phyloP scores from a whole-genome alignment of 208 protist species.

The Leishmania turanica region DNA sequence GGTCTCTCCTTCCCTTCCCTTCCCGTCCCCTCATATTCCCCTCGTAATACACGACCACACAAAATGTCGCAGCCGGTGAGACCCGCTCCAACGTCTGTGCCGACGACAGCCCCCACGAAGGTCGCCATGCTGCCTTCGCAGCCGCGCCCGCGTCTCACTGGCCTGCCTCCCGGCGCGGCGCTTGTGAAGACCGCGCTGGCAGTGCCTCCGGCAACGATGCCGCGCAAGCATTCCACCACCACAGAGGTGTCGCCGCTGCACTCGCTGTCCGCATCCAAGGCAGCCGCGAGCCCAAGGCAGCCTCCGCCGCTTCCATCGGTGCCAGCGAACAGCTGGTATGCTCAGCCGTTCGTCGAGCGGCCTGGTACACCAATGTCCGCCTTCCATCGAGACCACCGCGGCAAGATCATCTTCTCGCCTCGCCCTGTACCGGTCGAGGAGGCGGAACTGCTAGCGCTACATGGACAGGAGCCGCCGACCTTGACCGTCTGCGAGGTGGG shows the following conservation, averaged over 20 bases:
- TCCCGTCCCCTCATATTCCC: not conserved
- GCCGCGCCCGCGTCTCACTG: not conserved
- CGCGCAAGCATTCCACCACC: conserved; percentile 1
- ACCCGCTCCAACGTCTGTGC: not conserved
- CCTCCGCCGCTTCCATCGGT: conserved; percentile 35
- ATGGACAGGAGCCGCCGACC: conserved; percentile 33
- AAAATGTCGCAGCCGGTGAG: not conserved
- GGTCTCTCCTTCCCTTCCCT: not conserved
- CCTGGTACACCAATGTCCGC: conserved; percentile 40
- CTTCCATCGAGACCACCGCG: conserved; percentile 57
- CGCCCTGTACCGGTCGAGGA: conserved; percentile 39
- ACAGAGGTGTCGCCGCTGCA: not conserved
- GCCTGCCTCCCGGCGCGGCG: conserved; percentile 7
- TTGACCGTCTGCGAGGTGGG: conserved; percentile 49
- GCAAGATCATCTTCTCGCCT: conserved; percentile 62
- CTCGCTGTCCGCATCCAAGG: not conserved
- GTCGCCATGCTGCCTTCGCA: not conserved
- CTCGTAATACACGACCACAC: not conserved
- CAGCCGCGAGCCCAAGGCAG: not conserved
- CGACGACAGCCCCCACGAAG: not conserved
- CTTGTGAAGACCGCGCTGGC: conserved; percentile 4
- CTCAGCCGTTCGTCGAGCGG: conserved; percentile 42
- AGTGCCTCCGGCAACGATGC: not conserved
- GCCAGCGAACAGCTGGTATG: conserved; percentile 72
- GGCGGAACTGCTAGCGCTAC: conserved; percentile 49